Evolutionary conservation across 225 moss, liverwort and hornwort genomes (phyloP).

Genomic region (Climacium dendroides): DNA sequence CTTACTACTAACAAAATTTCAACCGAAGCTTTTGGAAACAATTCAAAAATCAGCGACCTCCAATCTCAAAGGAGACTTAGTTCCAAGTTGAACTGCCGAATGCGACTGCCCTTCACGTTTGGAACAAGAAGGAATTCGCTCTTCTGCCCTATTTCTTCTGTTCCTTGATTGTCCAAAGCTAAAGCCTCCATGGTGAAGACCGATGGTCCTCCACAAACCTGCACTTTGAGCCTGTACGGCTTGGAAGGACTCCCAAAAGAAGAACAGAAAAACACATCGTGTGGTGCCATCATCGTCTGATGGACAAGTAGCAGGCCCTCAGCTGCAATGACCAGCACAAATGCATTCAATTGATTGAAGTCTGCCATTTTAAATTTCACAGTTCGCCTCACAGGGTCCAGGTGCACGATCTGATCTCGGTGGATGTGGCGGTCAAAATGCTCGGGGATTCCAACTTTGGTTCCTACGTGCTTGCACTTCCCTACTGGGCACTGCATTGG

Average conservation of each 20-base stretch:
- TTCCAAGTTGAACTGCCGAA: neutral
- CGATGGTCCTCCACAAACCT: neutral
- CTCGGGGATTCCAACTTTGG: neutral
- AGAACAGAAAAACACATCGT: neutral
- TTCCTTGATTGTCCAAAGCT: neutral
- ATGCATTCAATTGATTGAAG: neutral
- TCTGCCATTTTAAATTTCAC: neutral
- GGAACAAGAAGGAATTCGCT: neutral
- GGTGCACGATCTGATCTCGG: neutral
- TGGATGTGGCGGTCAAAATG: neutral
- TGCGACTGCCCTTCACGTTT: neutral
- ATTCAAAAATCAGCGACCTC: neutral
- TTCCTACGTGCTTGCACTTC: neutral
- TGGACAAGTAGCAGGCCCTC: neutral
- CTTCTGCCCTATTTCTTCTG: neutral
- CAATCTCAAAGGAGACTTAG: neutral
- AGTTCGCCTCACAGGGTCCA: neutral
- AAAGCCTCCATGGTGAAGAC: neutral
- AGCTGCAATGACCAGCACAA: neutral
- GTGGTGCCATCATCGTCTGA: neutral
- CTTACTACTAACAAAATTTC: neutral
- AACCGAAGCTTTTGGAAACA: neutral
- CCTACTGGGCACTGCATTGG: neutral
- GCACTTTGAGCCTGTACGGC: neutral
- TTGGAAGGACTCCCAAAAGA: neutral